Conservation (phyloP, 2,329 filamentous ascomycete genomes). For the Penicillium sp. region DNA sequence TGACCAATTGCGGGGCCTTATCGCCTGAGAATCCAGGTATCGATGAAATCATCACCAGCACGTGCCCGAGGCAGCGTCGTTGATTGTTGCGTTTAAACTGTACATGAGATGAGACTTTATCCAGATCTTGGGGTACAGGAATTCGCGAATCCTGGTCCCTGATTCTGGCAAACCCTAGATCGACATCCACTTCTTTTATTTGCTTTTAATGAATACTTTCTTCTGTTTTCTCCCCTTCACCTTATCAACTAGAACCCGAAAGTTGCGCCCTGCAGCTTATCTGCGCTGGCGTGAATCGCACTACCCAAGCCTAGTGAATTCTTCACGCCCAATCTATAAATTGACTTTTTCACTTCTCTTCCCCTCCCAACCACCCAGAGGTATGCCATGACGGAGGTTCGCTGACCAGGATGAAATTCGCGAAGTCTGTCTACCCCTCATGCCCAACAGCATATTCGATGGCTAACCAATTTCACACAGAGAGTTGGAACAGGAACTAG, state of each 20-base stretch:
- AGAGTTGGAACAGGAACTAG: constrained; percentile 81
- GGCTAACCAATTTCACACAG: constrained; percentile 36
- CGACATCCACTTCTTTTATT: background rate
- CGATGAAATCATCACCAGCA: constrained; percentile 18
- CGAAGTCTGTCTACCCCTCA: constrained; percentile 50
- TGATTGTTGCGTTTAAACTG: constrained; percentile 7
- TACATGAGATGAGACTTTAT: background rate
- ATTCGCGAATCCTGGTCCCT: background rate
- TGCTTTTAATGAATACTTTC: background rate
- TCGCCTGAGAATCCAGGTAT: constrained; percentile 12
- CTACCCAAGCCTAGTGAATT: background rate
- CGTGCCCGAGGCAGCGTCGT: constrained; percentile 18
- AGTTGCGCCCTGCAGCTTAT: background rate
- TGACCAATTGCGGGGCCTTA: background rate
- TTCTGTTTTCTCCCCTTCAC: background rate
- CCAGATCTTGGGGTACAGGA: background rate
- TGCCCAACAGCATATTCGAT: constrained; percentile 18
- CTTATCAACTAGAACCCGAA: background rate
- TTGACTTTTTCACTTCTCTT: background rate
- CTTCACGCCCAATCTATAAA: background rate
- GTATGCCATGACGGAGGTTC: constrained; percentile 19
- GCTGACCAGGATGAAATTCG: constrained; percentile 57
- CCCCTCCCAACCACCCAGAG: background rate
- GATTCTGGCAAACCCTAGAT: background rate
- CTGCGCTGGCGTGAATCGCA: background rate